A percentile compares a stretch with the other conserved stretches of the same genome.
These are phyloP conservation scores for Xylaria sp. DNA, from an alignment of 2,329 filamentous ascomycete genomes.

Conservation along the genomic window DNA sequence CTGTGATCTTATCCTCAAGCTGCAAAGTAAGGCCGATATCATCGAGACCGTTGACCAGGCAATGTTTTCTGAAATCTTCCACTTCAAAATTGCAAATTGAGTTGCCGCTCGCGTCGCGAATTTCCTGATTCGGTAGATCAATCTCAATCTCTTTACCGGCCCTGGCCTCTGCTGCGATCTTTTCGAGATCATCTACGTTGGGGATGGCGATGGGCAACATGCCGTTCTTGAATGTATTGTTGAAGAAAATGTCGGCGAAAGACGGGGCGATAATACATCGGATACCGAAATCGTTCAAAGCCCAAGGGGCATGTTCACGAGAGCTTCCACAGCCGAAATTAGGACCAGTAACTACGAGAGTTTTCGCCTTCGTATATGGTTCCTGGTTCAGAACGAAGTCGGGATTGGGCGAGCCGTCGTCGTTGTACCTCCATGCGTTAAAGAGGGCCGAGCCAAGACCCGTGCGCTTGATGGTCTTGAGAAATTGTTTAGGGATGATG, in stretches of 20 bases:
- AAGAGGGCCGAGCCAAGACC: constrained; percentile 91
- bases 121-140: constrained; percentile 84
- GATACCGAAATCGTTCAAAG: constrained; percentile 95
- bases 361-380: constrained; percentile 84
- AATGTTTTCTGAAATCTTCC: constrained; percentile 94
- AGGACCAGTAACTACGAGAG: constrained; percentile 87
- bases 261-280: constrained; percentile 91
- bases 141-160: constrained; percentile 88
- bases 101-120: constrained; percentile 79
- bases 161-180: constrained; percentile 79
- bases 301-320: constrained; percentile 97
- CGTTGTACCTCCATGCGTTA: constrained; percentile 81
- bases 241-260: constrained; percentile 91
- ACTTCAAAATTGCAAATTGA: constrained; percentile 84
- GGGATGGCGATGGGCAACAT: constrained; percentile 88
- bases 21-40: constrained; percentile 96
- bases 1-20: constrained; percentile 85
- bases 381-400: constrained; percentile 91
- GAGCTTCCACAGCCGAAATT: constrained; percentile 97
- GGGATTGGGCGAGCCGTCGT: constrained; percentile 77
- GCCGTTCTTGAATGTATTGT: constrained; percentile 99
- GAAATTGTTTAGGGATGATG: constrained; percentile 98
- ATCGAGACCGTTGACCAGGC: constrained; percentile 90
- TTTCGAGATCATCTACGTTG: constrained; percentile 72
- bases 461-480: constrained; percentile 98